Conservation (phyloP, 352 stramenopile species). For the Phytophthora boehmeriae region DNA sequence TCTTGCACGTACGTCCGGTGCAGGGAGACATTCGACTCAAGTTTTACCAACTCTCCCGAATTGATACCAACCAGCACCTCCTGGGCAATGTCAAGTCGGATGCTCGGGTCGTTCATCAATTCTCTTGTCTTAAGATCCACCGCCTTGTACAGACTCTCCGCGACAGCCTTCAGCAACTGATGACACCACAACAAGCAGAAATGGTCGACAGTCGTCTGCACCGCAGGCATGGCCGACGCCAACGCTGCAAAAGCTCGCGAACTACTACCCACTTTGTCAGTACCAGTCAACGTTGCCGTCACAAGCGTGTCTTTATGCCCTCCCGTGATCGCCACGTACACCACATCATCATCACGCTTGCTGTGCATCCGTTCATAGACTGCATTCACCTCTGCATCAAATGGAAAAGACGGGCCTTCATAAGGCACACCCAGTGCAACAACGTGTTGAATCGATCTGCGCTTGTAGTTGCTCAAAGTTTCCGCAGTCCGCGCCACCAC, state of each 20-base stretch:
- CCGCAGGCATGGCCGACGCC: slow-evolving; percentile 63
- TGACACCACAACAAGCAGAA: slow-evolving; percentile 88
- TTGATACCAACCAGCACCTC: slow-evolving; percentile 34
- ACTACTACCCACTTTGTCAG: slow-evolving; percentile 36
- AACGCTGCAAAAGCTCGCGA: slow-evolving; percentile 51
- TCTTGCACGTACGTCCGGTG: slow-evolving; percentile 57
- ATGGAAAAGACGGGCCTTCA: slow-evolving; percentile 53
- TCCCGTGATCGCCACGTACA: slow-evolving; percentile 80
- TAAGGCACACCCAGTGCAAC: slow-evolving; percentile 76
- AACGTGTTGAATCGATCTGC: slow-evolving; percentile 77
- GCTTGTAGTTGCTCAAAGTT: slow-evolving; percentile 76
- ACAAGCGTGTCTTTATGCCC: slow-evolving; percentile 85
- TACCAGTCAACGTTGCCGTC: slow-evolving; percentile 47
- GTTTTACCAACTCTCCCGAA: slow-evolving; percentile 6
- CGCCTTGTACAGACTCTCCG: slow-evolving; percentile 61
- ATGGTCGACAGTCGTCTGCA: slow-evolving; percentile 77
- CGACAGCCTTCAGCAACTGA: slow-evolving; percentile 72
- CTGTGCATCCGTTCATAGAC: slow-evolving; percentile 62
- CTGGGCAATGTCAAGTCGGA: slow-evolving; percentile 52
- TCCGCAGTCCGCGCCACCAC: slow-evolving; percentile 70
- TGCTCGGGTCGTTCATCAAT: slow-evolving; percentile 44
- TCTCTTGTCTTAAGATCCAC: slow-evolving; percentile 55
- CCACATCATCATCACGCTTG: slow-evolving; percentile 29
- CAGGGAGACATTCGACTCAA: slow-evolving; percentile 33
- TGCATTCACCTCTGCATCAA: slow-evolving; percentile 67